These are phyloP conservation scores for Dothideomycetes sp. DNA, from an alignment of 2,329 filamentous ascomycete species.

Conservation along the genomic window DNA sequence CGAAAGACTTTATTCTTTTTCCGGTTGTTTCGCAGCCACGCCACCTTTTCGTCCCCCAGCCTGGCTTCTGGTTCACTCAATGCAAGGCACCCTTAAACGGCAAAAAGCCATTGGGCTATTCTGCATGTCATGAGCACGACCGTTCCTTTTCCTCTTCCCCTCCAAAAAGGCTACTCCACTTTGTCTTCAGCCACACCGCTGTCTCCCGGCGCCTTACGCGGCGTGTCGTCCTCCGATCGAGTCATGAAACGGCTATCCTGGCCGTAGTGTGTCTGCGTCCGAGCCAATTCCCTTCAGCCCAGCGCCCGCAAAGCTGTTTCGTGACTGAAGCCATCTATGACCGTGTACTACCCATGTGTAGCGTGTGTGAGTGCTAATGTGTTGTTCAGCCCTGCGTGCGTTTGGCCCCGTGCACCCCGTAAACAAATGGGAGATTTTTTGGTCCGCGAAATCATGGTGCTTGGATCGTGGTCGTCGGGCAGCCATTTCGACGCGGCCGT, in stretches of 20 bases:
- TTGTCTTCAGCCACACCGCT: background rate
- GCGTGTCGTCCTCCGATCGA: background rate
- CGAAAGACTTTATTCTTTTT: too few relatives aligned
- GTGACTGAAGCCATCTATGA: too few relatives aligned
- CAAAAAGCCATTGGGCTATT: background rate
- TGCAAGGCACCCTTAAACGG: too few relatives aligned
- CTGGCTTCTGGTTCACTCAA: too few relatives aligned
- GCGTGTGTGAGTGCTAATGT: background rate
- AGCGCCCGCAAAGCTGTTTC: too few relatives aligned
- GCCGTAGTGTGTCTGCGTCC: background rate
- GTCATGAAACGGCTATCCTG: background rate
- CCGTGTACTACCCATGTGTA: too few relatives aligned
- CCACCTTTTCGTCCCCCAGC: too few relatives aligned
- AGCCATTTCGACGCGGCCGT: too few relatives aligned
- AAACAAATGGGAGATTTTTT: background rate
- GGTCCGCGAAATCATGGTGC: background rate
- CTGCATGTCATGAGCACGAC: background rate
- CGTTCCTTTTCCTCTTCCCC: too few relatives aligned
- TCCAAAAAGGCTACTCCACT: too few relatives aligned
- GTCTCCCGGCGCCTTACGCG: background rate
- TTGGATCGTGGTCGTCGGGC: background rate
- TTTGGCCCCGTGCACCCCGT: background rate
- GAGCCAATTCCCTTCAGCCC: too few relatives aligned
- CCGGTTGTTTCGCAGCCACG: too few relatives aligned
- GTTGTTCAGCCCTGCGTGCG: background rate